Evolutionary conservation across 257 asterid genomes (phyloP), one percentile per base, ranked within the genome.

Genomic region (Oldenlandia corymbosa): DNA sequence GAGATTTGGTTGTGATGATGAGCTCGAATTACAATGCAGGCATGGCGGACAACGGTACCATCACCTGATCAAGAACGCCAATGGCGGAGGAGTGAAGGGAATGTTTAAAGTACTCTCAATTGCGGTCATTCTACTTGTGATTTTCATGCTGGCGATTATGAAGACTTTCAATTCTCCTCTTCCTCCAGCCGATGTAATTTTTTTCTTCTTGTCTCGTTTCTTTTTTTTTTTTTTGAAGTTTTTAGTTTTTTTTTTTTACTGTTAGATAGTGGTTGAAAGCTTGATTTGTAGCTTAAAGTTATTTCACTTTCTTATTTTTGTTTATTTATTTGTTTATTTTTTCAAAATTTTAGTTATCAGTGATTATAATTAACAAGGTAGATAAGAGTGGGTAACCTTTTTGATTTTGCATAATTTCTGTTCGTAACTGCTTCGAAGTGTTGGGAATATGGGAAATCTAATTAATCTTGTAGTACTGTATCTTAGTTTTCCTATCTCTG

Each of bases 21-120:
- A 31, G n/a, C 16, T n/a, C 17, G 47, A 28, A 16, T n/a, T n/a
- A n/a, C n/a, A 49, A 23, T 60, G 83, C 84, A 81, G 96, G 74
- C 65, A 77, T 37, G 89, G 83, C 55, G 89, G 83, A 67, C 71
- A 74, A 59, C 78, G 95, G 82, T 21, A 53, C 52, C 47, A 61
- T 34, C 91, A 83, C 68, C 88, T 75, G 72, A 72, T 76, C 81
- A 87, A 85, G 85, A 95, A 80, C 64, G 75, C 88, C 37, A 61
- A 62, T 21, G 76, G 76, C 18, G 49, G 58, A 26, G 87, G 79
- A 68, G 83, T 89, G 62, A 87, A 75, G 77, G 92, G 84, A 57
- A 78, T 89, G 97, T 87, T 85, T 66, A 82, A 81, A 66, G 85
- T 77, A 79, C 83, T 89, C 14, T 79, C 91, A 34, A 1, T 87